A percentile compares a stretch with the other conserved stretches of the same genome.
Evolutionary conservation across 495 filamentous ascomycete species (phyloP).

Genomic region (Stereocaulon alpinum): DNA sequence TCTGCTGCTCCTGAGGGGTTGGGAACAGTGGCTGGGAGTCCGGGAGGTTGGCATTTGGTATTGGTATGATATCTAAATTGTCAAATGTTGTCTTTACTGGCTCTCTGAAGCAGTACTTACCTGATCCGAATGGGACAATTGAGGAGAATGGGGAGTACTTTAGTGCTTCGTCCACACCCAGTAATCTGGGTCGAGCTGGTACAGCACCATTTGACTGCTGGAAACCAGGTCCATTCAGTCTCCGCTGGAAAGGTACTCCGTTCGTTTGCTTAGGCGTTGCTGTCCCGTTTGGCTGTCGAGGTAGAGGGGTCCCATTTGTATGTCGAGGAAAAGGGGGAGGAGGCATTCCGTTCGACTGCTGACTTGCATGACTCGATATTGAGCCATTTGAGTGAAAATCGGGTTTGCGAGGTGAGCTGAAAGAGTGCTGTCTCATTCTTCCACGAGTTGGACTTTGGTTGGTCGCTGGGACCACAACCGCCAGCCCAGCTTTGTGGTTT

Average conservation of each 20-base stretch:
- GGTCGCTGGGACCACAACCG: slow-evolving; percentile 9
- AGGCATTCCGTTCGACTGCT: not conserved
- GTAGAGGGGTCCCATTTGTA: not conserved
- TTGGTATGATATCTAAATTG: slow-evolving; percentile 53
- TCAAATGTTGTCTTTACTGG: slow-evolving; percentile 23
- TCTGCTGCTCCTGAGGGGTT: slow-evolving; percentile 28
- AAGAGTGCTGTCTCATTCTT: slow-evolving; percentile 7
- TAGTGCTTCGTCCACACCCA: slow-evolving; percentile 71
- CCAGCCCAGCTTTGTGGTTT: slow-evolving; percentile 11
- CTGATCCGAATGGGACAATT: slow-evolving; percentile 74
- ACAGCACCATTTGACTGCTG: not conserved
- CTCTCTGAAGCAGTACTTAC: slow-evolving; percentile 36
- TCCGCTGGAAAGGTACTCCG: not conserved
- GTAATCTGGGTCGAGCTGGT: slow-evolving; percentile 28
- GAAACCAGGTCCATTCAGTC: not conserved
- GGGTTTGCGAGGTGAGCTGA: slow-evolving; percentile 1
- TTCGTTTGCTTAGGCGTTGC: not conserved
- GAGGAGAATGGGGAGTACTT: slow-evolving; percentile 88
- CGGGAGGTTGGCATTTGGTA: slow-evolving; percentile 48
- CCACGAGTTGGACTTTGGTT: slow-evolving; percentile 6
- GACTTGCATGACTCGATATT: not conserved
- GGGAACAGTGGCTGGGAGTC: slow-evolving; percentile 37
- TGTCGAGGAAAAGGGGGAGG: not conserved
- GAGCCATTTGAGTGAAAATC: not conserved
- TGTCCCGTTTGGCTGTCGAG: slow-evolving; percentile 1